Conservation (phyloP, 768 basidiomycete genomes). For the Imleria badia region DNA sequence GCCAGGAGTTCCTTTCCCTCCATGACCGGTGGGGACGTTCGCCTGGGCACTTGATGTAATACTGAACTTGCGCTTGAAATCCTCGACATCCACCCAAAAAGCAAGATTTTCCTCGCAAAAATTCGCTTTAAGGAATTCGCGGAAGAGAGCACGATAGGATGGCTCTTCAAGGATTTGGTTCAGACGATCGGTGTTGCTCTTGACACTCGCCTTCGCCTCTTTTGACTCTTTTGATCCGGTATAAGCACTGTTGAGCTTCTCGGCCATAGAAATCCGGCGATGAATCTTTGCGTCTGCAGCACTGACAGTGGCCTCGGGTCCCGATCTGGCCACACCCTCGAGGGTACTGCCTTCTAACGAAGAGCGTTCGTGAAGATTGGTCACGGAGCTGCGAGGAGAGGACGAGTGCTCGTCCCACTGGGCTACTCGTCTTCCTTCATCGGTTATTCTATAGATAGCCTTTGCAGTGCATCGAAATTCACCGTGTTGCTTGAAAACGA, state of each 20-base stretch:
- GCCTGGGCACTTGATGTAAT: constrained; percentile 92
- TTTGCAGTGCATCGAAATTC: constrained; percentile 97
- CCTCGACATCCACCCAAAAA: constrained; percentile 96
- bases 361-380: constrained; percentile 60
- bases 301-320: constrained; percentile 28
- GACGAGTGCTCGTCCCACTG: constrained; percentile 68
- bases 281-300: constrained; percentile 66
- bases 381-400: constrained; percentile 66
- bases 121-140: constrained; percentile 90
- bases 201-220: constrained; percentile 54
- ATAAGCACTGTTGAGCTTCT: constrained; percentile 56
- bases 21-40: constrained; percentile 39
- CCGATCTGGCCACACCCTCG: constrained; percentile 24
- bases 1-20: constrained; percentile 58
- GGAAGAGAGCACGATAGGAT: constrained; percentile 82
- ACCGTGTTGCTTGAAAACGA: constrained; percentile 68
- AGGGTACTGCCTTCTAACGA: constrained; percentile 48
- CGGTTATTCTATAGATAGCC: constrained; percentile 92
- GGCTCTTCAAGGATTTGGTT: constrained; percentile 93
- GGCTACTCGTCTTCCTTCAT: constrained; percentile 83
- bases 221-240: constrained; percentile 51
- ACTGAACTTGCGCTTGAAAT: constrained; percentile 94
- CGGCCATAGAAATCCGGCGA: constrained; percentile 74
- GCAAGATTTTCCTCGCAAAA: constrained; percentile 98
- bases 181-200: constrained; percentile 90